Conservation (phyloP, 345 rosid genomes). For the Toxicodendron radicans region DNA sequence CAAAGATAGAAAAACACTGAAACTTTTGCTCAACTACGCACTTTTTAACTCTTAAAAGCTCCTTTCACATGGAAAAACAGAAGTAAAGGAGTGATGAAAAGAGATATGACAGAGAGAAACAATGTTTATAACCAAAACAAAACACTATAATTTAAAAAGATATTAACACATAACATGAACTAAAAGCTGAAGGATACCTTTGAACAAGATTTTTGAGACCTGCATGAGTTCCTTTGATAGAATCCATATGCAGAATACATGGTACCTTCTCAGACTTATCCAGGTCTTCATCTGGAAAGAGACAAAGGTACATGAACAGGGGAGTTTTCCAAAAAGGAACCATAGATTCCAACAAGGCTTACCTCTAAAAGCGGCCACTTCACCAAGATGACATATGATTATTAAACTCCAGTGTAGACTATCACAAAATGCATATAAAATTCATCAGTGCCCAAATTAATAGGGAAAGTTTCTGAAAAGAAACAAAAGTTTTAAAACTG, state of each 20-base stretch:
- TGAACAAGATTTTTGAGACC: conserved; percentile 93
- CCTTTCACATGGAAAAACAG: background rate
- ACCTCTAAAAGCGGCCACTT: conserved; percentile 70
- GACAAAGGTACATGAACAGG: conserved; percentile 17
- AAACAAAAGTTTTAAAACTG: conserved; percentile 12
- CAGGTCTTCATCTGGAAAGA: conserved; percentile 55
- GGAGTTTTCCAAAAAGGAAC: conserved; percentile 9
- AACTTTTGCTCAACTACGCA: background rate
- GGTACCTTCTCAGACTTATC: conserved; percentile 58
- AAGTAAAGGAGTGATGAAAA: background rate
- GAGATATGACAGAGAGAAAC: conserved; percentile 9
- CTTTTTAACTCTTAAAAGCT: background rate
- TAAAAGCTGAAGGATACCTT: conserved; percentile 53
- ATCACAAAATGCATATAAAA: conserved; percentile 29
- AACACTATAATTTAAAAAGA: background rate
- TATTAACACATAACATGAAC: background rate
- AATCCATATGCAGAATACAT: conserved; percentile 96
- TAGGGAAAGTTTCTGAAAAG: conserved; percentile 7
- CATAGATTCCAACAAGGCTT: conserved; percentile 23
- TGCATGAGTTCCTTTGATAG: conserved; percentile 93
- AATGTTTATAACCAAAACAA: too few species aligned
- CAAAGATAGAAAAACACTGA: background rate
- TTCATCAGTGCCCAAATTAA: conserved; percentile 19
- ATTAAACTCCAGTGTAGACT: conserved; percentile 99
- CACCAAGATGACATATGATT: conserved; percentile 92